phyloP scores from a whole-genome alignment of 768 basidiomycete genomes.

The Russula sp. region DNA sequence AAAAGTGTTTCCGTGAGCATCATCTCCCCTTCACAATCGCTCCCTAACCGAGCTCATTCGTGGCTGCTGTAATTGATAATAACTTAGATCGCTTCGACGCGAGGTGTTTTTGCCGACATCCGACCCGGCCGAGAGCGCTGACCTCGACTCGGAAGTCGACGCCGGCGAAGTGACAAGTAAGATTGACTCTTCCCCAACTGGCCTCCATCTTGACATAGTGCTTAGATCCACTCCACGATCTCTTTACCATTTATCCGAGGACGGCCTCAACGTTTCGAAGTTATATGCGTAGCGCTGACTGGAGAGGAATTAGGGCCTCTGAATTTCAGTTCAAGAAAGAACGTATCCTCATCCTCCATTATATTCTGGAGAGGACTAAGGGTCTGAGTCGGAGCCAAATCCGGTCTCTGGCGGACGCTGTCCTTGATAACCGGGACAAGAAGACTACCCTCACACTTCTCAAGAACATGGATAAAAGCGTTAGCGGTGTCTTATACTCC shows the following conservation, averaged over 20 bases:
- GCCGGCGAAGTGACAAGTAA: not conserved
- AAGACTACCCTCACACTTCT: not conserved
- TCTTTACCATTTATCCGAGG: conserved; percentile 9
- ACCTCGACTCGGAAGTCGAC: not conserved
- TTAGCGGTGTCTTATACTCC: not conserved
- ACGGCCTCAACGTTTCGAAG: not conserved
- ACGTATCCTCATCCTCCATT: not conserved
- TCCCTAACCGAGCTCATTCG: not conserved
- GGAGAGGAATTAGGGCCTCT: not conserved
- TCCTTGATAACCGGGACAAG: not conserved
- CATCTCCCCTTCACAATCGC: rapidly evolving
- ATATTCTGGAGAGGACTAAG: not conserved
- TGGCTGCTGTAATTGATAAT: not conserved
- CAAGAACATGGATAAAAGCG: not conserved
- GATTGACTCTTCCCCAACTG: too few species aligned
- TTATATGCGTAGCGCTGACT: not conserved
- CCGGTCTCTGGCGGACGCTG: not conserved
- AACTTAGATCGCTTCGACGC: conserved; percentile 8
- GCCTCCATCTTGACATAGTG: not conserved
- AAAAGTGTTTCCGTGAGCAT: conserved; percentile 6
- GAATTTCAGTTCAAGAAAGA: conserved; percentile 7
- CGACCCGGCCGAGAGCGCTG: not conserved
- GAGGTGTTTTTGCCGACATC: conserved; percentile 1
- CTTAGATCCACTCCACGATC: conserved; percentile 2
- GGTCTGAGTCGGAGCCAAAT: not conserved